These are phyloP conservation scores for Lyophyllum decastes DNA, from an alignment of 768 basidiomycete genomes.

Conservation along the genomic window DNA sequence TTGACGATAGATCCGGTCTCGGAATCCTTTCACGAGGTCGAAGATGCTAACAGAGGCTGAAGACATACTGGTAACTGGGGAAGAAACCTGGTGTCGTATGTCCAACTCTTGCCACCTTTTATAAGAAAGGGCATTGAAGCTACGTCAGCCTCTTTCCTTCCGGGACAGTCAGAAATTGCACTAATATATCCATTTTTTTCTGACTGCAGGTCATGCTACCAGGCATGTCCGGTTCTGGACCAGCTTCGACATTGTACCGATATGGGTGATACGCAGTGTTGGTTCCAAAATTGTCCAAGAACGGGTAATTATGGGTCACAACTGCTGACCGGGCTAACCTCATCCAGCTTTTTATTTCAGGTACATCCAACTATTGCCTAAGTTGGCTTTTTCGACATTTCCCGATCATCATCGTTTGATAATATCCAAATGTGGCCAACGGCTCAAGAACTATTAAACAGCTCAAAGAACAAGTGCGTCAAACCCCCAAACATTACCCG, in stretches of 20 bases:
- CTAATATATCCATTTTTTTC: not conserved
- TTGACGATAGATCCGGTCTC: not conserved
- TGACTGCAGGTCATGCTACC: not conserved
- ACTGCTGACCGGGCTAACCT: too few species aligned
- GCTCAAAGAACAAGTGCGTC: too few species aligned
- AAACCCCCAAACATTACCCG: not conserved
- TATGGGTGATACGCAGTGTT: not conserved
- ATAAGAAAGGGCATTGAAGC: not conserved
- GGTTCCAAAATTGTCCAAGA: too few species aligned
- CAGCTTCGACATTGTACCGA: not conserved
- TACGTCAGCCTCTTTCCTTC: not conserved
- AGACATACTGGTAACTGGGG: not conserved
- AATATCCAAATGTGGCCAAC: too few species aligned
- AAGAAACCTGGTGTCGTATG: not conserved
- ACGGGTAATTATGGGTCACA: too few species aligned
- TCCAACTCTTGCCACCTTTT: not conserved
- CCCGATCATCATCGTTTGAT: too few species aligned
- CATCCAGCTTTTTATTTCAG: too few species aligned
- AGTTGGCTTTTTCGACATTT: too few species aligned
- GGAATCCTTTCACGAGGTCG: not conserved
- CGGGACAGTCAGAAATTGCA: not conserved
- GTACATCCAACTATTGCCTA: too few species aligned
- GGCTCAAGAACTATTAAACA: too few species aligned
- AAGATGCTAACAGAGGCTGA: not conserved
- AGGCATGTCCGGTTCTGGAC: not conserved